Percentiles rank a stretch among this genome's conserved stretches.
phyloP scores from a whole-genome alignment of 2,329 filamentous ascomycete genomes.

The Calonectria naviculata region DNA sequence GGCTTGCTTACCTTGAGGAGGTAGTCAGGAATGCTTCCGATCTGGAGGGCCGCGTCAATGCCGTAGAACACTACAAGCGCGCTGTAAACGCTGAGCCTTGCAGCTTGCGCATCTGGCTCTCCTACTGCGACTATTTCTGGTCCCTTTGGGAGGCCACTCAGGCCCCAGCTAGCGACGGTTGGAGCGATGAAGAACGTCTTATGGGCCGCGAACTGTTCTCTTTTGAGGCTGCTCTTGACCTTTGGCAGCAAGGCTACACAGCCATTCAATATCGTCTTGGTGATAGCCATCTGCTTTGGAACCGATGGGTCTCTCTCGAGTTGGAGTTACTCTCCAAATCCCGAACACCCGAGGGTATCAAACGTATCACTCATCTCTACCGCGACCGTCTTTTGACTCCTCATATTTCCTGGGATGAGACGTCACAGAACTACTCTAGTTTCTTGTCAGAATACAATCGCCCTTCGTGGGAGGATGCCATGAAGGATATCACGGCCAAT shows the following conservation, averaged over 20 bases:
- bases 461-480: slow-evolving; percentile 77
- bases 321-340: slow-evolving; percentile 72
- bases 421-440: slow-evolving; percentile 78
- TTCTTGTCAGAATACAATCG: slow-evolving; percentile 80
- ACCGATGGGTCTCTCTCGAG: slow-evolving; percentile 80
- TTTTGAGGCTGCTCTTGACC: slow-evolving; percentile 71
- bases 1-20: slow-evolving; percentile 82
- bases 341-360: slow-evolving; percentile 66
- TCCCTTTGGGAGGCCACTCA: slow-evolving; percentile 75
- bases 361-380: slow-evolving; percentile 76
- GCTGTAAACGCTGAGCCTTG: slow-evolving; percentile 78
- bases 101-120: slow-evolving; percentile 79
- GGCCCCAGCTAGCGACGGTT: slow-evolving; percentile 60
- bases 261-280: slow-evolving; percentile 79
- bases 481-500: slow-evolving; percentile 74
- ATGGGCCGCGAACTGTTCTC: slow-evolving; percentile 79
- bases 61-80: slow-evolving; percentile 78
- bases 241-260: slow-evolving; percentile 79
- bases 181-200: slow-evolving; percentile 75
- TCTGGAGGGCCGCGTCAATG: slow-evolving; percentile 74
- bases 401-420: slow-evolving; percentile 80
- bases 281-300: slow-evolving; percentile 84
- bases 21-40: slow-evolving; percentile 69
- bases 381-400: slow-evolving; percentile 77
- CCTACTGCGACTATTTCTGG: slow-evolving; percentile 84